These are phyloP conservation scores for Iberis pinnata DNA, from an alignment of 345 rosid genomes.

Conservation along the genomic window DNA sequence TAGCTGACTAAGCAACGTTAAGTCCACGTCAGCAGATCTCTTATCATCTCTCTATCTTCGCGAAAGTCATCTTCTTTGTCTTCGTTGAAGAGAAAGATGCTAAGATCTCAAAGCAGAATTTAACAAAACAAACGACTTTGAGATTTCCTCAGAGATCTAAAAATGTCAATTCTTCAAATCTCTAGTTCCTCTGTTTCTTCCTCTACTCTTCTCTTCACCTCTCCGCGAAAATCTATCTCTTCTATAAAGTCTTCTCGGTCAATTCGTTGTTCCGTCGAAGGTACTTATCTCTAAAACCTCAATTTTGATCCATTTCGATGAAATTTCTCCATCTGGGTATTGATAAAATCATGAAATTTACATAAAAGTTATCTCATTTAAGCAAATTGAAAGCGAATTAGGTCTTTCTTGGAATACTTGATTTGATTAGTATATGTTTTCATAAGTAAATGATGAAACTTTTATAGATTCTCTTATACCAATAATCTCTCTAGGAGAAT, in stretches of 20 bases:
- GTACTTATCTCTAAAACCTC: slow-evolving; percentile 23
- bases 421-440: too few species aligned
- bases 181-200: slow-evolving; percentile 40
- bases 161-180: slow-evolving; percentile 28
- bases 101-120: slow-evolving; percentile 24
- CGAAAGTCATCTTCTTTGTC: neutral
- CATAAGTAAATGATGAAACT: too few species aligned
- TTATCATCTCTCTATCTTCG: slow-evolving; percentile 26
- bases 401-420: neutral
- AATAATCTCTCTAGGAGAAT: too few species aligned
- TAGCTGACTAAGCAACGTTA: slow-evolving; percentile 18
- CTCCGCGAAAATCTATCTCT: slow-evolving; percentile 31
- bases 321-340: neutral
- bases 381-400: neutral
- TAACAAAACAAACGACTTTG: neutral
- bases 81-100: slow-evolving; percentile 23
- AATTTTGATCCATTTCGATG: neutral
- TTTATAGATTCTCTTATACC: too few species aligned
- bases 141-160: slow-evolving; percentile 1
- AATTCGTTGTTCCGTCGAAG: slow-evolving; percentile 61
- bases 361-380: neutral
- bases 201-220: slow-evolving; percentile 37
- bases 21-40: slow-evolving; percentile 31
- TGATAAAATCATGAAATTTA: slow-evolving; percentile 3
- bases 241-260: slow-evolving; percentile 35